Percentiles rank a stretch among this genome's conserved stretches.
phyloP scores from a whole-genome alignment of 225 moss, liverwort and hornwort genomes.

The Sphagnum tenellum region DNA sequence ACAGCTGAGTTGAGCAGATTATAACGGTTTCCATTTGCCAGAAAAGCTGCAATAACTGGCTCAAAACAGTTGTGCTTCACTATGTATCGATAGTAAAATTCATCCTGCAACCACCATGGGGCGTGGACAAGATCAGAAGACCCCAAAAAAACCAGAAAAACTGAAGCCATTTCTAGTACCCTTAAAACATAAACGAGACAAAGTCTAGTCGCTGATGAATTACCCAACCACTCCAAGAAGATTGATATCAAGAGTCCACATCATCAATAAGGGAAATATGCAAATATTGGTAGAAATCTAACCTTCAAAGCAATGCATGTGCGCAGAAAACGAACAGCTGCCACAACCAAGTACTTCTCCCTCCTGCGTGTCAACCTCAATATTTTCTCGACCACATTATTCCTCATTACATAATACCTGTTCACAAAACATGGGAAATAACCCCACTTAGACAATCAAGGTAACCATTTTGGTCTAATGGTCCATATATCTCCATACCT shows the following conservation, averaged over 20 bases:
- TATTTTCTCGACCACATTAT: slow-evolving; percentile 91
- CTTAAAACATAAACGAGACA: not conserved
- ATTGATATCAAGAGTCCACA: no score
- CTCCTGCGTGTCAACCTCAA: slow-evolving; percentile 81
- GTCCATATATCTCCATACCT: no score
- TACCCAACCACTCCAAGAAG: no score
- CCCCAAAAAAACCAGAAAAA: not conserved
- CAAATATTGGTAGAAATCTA: not conserved
- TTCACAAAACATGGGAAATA: slow-evolving; percentile 7
- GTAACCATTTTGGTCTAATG: no score
- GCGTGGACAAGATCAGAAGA: no score
- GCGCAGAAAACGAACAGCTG: slow-evolving; percentile 90
- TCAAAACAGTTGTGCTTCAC: slow-evolving; percentile 91
- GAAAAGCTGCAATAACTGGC: slow-evolving; percentile 72
- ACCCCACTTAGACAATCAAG: no score
- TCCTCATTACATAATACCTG: slow-evolving; percentile 95
- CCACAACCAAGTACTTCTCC: slow-evolving; percentile 95
- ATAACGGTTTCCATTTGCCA: slow-evolving; percentile 90
- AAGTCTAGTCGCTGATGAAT: no score
- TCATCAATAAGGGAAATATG: no score
- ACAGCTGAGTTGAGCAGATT: slow-evolving; percentile 94
- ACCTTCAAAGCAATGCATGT: slow-evolving; percentile 93
- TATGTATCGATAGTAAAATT: slow-evolving; percentile 85
- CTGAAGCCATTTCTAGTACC: no score
- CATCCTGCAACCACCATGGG: slow-evolving; percentile 50